Evolutionary conservation across 768 basidiomycete species (phyloP), one percentile per base, ranked within the genome.

Genomic region (Hortiboletus flavorubellus): DNA sequence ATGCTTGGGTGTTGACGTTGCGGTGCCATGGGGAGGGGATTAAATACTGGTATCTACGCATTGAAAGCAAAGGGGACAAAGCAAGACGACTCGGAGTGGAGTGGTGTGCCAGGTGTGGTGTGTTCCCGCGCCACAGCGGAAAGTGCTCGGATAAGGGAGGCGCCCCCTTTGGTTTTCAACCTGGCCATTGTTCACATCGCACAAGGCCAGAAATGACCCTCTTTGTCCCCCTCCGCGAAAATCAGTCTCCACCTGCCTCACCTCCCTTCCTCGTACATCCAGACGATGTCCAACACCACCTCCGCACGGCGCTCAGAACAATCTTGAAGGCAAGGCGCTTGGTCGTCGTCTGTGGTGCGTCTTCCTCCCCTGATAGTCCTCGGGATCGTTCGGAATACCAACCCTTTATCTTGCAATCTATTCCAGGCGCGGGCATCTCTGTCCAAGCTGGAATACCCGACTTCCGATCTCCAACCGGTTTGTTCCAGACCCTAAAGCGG

Each of bases 381-480:
- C 49, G 59, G 55, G n/a, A 34, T 46, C 39, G 42, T 51, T 58
- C 48, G 53, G 59, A 47, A 43, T 18, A 10, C 41, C 23, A 29
- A 49, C 49, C 1, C 26, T 49, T 1, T 21, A 23, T 2, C 34
- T 40, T 40, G 26, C 54, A 42, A 39, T 52, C 34, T 50, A 53
- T 31, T 46, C 40, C 49, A 91, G 93, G 92, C 58, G 93, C 93
- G 56, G 93, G 93, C 44, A 89, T 94, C 53, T 93, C 91, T 55
- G 90, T 92, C 11, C 81, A 84, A 38, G 89, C 91, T 45, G 90
- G 91, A 15, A 94, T 95, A 43, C 93, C 93, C 33, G 93, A 94
- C 72, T 95, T 96, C 69, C 76, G 93, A 61, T 93, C 91, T 11
- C 69, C 84, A 15, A 84, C 86, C 52, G 92, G 92, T 30, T 73